phyloP scores from a whole-genome alignment of 148 eudicot genomes.

The Rhododendron henanense region DNA sequence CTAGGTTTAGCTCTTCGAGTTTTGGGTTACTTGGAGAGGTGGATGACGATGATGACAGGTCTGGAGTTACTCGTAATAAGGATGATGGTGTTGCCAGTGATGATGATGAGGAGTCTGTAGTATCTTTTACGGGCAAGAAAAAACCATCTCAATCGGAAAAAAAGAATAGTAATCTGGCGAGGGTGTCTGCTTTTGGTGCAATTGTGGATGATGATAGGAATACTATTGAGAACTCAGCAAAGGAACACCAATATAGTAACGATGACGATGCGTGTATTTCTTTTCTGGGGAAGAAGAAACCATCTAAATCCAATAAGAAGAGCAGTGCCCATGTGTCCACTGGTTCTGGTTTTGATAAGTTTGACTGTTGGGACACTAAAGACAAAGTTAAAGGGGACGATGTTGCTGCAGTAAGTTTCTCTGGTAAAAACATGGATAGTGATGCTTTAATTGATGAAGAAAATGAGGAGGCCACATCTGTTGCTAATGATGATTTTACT shows the following conservation, averaged over 20 bases:
- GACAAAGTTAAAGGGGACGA: conserved; percentile 20
- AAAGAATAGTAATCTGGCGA: conserved; percentile 25
- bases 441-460: conserved; percentile 50
- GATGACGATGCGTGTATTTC: conserved; percentile 41
- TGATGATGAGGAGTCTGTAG: conserved; percentile 26
- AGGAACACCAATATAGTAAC: conserved; percentile 30
- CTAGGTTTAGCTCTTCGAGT: conserved; percentile 25
- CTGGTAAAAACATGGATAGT: conserved; percentile 45
- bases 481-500: conserved; percentile 25
- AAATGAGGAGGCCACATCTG: conserved; percentile 45
- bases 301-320: conserved; percentile 46
- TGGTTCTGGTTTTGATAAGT: conserved; percentile 24
- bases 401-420: conserved; percentile 34
- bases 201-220: conserved; percentile 39
- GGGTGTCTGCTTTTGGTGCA: conserved; percentile 41
- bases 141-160: conserved; percentile 32
- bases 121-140: conserved; percentile 30
- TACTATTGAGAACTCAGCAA: conserved; percentile 16
- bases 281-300: conserved; percentile 61
- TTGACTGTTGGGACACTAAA: conserved; percentile 28
- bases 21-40: conserved; percentile 60
- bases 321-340: conserved; percentile 15
- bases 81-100: conserved; percentile 45
- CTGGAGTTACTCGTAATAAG: conserved; percentile 18
- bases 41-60: conserved; percentile 28